A percentile compares a stretch with the other conserved stretches of the same genome.
phyloP scores from a whole-genome alignment of 768 basidiomycete species.

The Sporobolomyces phaffii region DNA sequence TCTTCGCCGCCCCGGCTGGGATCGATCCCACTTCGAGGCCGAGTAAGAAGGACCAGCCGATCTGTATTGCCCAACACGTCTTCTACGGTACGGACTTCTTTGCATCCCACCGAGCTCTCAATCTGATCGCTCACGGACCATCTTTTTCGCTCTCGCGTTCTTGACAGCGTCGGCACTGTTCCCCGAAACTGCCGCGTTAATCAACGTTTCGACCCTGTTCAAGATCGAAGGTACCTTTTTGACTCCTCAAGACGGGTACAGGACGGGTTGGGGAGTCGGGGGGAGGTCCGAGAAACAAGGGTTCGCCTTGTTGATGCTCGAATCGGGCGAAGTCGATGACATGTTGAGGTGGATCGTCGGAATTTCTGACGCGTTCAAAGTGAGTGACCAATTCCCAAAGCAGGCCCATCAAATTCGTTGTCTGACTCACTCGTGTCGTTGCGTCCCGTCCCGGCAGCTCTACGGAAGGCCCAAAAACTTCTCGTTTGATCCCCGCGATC shows the following conservation, averaged over 20 bases:
- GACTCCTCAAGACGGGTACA: constrained; percentile 20
- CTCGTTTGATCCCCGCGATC: constrained; percentile 82
- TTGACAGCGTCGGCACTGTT: constrained; percentile 63
- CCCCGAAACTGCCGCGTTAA: constrained; percentile 87
- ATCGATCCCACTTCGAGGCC: constrained; percentile 6
- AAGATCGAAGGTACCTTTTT: constrained; percentile 76
- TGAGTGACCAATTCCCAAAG: no score
- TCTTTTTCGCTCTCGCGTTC: no score
- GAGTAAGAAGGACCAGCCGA: constrained; percentile 19
- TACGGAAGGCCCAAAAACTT: constrained; percentile 82
- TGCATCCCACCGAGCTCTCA: no score
- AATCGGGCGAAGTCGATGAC: constrained; percentile 47
- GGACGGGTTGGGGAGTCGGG: constrained; percentile 52
- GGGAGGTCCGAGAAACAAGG: constrained; percentile 58
- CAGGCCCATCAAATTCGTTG: background rate
- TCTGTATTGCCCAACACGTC: constrained; percentile 37
- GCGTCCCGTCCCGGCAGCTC: constrained; percentile 64
- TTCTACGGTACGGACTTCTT: constrained; percentile 16
- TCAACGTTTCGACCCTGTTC: constrained; percentile 79
- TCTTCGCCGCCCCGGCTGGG: constrained; percentile 49
- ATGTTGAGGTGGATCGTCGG: constrained; percentile 42
- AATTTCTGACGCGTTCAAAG: constrained; percentile 41
- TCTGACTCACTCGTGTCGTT: constrained; percentile 7
- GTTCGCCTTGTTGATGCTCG: constrained; percentile 87
- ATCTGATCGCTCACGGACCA: no score